A percentile compares a stretch with the other conserved stretches of the same genome.
phyloP scores from a whole-genome alignment of 1,284 basidiomycete genomes.

The Somion occarium region DNA sequence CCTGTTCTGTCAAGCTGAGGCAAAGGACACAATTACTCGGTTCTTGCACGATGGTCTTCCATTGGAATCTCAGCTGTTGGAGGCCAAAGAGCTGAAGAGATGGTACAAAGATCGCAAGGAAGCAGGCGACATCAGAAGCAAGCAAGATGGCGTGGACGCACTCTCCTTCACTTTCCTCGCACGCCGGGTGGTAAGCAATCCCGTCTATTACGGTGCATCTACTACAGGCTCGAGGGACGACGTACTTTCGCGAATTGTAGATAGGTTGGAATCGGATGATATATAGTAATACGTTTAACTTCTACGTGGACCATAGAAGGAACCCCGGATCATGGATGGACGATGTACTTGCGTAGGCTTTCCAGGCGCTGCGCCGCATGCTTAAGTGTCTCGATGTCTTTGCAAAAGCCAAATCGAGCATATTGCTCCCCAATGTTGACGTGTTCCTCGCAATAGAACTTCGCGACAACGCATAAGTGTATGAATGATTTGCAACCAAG shows the following conservation, averaged over 20 bases:
- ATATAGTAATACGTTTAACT: background rate
- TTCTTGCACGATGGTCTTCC: constrained; percentile 87
- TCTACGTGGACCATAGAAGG: background rate
- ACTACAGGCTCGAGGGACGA: constrained; percentile 39
- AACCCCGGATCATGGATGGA: background rate
- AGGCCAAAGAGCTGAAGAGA: constrained; percentile 41
- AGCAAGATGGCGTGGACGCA: constrained; percentile 71
- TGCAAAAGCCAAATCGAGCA: constrained; percentile 91
- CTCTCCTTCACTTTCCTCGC: constrained; percentile 83
- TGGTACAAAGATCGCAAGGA: constrained; percentile 49
- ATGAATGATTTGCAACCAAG: background rate
- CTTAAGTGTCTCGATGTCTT: constrained; percentile 80
- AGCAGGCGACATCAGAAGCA: constrained; percentile 39
- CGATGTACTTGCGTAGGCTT: constrained; percentile 49
- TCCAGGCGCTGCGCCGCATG: constrained; percentile 76
- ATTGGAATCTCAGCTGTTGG: constrained; percentile 77
- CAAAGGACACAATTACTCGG: constrained; percentile 71
- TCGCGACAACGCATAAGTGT: background rate
- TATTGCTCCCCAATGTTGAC: constrained; percentile 81
- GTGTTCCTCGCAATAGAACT: constrained; percentile 92
- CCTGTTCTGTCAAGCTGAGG: constrained; percentile 85
- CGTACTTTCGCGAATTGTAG: constrained; percentile 68
- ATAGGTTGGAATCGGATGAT: constrained; percentile 39
- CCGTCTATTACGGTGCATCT: constrained; percentile 77
- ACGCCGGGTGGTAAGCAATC: constrained; percentile 73